These are phyloP conservation scores for Fomitopsis palustris DNA, from an alignment of 1,284 basidiomycete genomes.

Conservation along the genomic window DNA sequence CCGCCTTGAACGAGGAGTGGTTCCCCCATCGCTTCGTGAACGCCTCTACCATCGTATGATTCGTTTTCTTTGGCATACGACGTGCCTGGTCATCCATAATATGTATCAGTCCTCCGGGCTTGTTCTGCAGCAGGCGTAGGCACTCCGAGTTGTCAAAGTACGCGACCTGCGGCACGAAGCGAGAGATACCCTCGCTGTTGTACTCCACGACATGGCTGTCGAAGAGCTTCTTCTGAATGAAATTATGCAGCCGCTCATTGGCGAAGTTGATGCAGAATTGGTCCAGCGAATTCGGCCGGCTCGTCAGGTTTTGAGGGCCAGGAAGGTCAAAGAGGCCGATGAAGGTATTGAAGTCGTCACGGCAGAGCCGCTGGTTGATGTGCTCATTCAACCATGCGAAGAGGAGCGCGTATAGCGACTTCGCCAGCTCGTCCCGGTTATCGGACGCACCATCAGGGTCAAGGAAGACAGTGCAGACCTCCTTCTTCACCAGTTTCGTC, in stretches of 20 bases:
- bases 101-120: conserved; percentile 89
- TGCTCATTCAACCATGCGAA: conserved; percentile 98
- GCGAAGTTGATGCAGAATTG: conserved; percentile 97
- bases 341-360: conserved; percentile 88
- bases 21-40: conserved; percentile 94
- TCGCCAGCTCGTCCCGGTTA: conserved; percentile 92
- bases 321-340: conserved; percentile 96
- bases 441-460: conserved; percentile 91
- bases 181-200: conserved; percentile 78
- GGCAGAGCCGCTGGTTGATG: conserved; percentile 91
- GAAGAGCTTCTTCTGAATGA: conserved; percentile 79
- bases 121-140: conserved; percentile 81
- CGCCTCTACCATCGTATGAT: conserved; percentile 92
- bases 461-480: conserved; percentile 94
- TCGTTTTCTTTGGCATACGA: conserved; percentile 85
- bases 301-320: conserved; percentile 86
- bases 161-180: conserved; percentile 66
- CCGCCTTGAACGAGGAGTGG: conserved; percentile 86
- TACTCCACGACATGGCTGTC: conserved; percentile 83
- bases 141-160: conserved; percentile 95
- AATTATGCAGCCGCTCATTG: conserved; percentile 87
- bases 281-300: conserved; percentile 86
- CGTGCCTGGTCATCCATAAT: conserved; percentile 98
- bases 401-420: conserved; percentile 89
- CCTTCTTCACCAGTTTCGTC: conserved; percentile 90